These are phyloP conservation scores for Fusarium graminum DNA, from an alignment of 2,329 filamentous ascomycete genomes.

Conservation along the genomic window DNA sequence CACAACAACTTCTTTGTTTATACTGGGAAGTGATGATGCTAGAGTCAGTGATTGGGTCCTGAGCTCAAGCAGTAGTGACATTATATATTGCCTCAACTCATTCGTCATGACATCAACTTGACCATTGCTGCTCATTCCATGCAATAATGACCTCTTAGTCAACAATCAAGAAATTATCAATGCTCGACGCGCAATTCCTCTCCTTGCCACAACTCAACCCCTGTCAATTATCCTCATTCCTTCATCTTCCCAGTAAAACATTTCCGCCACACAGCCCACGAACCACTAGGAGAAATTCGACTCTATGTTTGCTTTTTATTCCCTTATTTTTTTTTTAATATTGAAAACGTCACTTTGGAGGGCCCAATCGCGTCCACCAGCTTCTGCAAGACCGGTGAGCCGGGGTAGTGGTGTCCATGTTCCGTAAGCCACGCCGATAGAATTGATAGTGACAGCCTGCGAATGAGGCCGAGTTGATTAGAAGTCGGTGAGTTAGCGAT, in stretches of 20 bases:
- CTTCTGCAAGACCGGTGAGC: slow-evolving; percentile 37
- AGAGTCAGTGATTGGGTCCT: slow-evolving; percentile 11
- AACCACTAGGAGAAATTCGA: slow-evolving; percentile 1
- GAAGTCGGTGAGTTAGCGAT: slow-evolving; percentile 17
- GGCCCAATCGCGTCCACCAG: slow-evolving; percentile 26
- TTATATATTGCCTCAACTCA: slow-evolving; percentile 4
- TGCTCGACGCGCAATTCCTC: slow-evolving; percentile 9
- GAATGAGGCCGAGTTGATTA: slow-evolving; percentile 2
- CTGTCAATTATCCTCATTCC: not conserved
- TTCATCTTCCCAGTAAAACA: slow-evolving; percentile 12
- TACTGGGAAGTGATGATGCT: not conserved
- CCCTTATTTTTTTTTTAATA: not conserved
- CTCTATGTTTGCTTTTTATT: slow-evolving; percentile 10
- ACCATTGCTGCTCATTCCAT: not conserved
- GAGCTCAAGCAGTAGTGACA: not conserved
- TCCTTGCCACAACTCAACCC: slow-evolving; percentile 16
- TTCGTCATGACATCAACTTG: not conserved
- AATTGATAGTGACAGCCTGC: slow-evolving; percentile 4
- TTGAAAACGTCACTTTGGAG: slow-evolving; percentile 9
- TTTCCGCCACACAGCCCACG: slow-evolving; percentile 17
- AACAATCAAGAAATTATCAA: not conserved
- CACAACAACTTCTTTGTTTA: not conserved
- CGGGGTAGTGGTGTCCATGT: slow-evolving; percentile 19
- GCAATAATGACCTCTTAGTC: not conserved
- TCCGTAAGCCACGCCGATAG: slow-evolving; percentile 20